Conservation (phyloP, 148 eudicot genomes). For the Rhododendron vialii region DNA sequence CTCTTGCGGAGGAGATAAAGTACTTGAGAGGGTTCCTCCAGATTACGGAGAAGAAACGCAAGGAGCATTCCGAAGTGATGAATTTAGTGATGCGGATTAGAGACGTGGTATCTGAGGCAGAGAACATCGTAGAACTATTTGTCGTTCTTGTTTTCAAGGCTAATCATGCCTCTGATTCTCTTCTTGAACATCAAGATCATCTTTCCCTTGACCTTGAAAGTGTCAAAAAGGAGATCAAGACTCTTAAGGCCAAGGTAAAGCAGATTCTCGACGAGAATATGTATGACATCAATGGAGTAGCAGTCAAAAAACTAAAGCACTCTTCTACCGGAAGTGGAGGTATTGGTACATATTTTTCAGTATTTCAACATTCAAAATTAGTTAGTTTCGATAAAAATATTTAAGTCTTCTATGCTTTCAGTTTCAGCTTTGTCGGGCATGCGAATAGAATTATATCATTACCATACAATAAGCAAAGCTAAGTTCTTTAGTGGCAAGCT, state of each 20-base stretch:
- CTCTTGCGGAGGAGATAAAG: not conserved
- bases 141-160: not conserved
- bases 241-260: not conserved
- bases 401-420: too few relatives aligned
- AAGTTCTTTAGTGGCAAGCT: too few relatives aligned
- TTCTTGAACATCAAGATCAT: not conserved
- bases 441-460: too few relatives aligned
- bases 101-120: not conserved
- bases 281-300: too few relatives aligned
- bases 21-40: not conserved
- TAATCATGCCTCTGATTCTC: not conserved
- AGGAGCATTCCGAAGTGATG: not conserved
- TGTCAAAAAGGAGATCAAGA: not conserved
- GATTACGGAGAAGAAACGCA: not conserved
- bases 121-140: not conserved
- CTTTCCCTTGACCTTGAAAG: not conserved
- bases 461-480: too few relatives aligned
- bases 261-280: not conserved
- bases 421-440: too few relatives aligned
- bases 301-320: too few relatives aligned
- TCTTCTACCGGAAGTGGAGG: too few relatives aligned
- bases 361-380: too few relatives aligned
- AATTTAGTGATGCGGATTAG: not conserved
- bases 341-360: too few relatives aligned
- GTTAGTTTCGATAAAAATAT: too few relatives aligned